Evolutionary conservation across 768 basidiomycete genomes (phyloP).

Genomic region (Chalciporus piperatus): DNA sequence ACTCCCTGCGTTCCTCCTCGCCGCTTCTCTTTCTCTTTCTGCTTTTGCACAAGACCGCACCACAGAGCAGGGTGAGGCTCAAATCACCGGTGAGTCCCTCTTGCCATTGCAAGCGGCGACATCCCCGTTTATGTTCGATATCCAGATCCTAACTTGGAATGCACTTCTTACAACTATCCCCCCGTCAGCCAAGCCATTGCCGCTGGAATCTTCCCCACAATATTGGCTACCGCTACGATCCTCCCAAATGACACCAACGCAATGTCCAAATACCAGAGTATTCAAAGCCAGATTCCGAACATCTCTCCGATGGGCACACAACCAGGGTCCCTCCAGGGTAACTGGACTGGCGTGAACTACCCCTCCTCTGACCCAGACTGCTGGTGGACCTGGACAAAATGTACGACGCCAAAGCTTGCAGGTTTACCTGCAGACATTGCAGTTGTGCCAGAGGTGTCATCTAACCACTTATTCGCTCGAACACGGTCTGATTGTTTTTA

Average conservation of each 20-base stretch:
- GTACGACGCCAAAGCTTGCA: slow-evolving; percentile 44
- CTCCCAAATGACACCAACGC: slow-evolving; percentile 43
- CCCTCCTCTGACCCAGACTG: slow-evolving; percentile 46
- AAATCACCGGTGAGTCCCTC: slow-evolving; percentile 33
- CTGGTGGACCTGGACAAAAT: slow-evolving; percentile 40
- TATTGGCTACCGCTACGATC: slow-evolving; percentile 45
- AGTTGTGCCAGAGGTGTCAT: slow-evolving; percentile 44
- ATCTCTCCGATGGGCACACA: slow-evolving; percentile 39
- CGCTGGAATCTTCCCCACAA: slow-evolving; percentile 39
- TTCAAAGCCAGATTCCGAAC: slow-evolving; percentile 46
- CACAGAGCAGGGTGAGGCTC: slow-evolving; percentile 35
- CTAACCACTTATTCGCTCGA: background rate
- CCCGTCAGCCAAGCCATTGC: slow-evolving; percentile 32
- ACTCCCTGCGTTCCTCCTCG: slow-evolving; percentile 2
- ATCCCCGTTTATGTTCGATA: background rate
- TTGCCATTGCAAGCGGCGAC: background rate
- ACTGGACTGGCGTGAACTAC: slow-evolving; percentile 37
- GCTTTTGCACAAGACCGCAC: slow-evolving; percentile 29
- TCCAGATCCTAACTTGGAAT: slow-evolving; percentile 38
- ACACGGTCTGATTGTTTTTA: slow-evolving; percentile 3
- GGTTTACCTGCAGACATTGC: slow-evolving; percentile 45
- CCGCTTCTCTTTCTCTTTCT: slow-evolving; percentile 1
- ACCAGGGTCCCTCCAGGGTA: slow-evolving; percentile 23
- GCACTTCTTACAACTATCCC: slow-evolving; percentile 41
- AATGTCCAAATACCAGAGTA: slow-evolving; percentile 40